A percentile compares a stretch with the other conserved stretches of the same genome.
These are phyloP conservation scores for Pythium insidiosum DNA, from an alignment of 352 stramenopile species.

Conservation along the genomic window DNA sequence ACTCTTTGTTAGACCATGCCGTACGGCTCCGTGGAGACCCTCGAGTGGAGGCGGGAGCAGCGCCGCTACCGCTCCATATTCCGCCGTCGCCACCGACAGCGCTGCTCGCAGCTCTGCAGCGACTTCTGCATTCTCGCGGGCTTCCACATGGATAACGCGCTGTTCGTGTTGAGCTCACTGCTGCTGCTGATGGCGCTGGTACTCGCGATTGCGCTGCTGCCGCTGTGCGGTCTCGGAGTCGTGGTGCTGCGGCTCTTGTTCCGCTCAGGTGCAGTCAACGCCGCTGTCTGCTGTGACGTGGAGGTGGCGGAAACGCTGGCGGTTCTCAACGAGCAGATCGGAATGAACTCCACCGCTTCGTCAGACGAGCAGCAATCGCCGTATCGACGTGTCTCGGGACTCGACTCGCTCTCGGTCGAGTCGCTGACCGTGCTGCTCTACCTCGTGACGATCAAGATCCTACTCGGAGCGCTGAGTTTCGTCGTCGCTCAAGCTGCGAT, in stretches of 20 bases:
- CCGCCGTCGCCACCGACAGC: no score
- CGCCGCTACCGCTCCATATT: not conserved
- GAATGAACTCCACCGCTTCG: not conserved
- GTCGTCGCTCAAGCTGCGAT: no score
- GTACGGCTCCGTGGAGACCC: slow-evolving; percentile 12
- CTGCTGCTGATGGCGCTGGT: slow-evolving; percentile 3
- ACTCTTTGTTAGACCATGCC: slow-evolving; percentile 10
- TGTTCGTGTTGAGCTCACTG: slow-evolving; percentile 2
- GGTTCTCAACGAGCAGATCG: slow-evolving; percentile 3
- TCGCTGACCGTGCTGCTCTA: slow-evolving; percentile 15
- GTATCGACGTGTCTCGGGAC: slow-evolving; percentile 5
- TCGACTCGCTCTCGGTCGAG: slow-evolving; percentile 3
- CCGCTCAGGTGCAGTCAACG: slow-evolving; percentile 5
- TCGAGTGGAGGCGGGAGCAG: no score
- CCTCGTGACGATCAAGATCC: slow-evolving; percentile 16
- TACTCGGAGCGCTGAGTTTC: slow-evolving; percentile 6
- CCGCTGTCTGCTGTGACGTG: slow-evolving; percentile 11
- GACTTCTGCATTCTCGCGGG: slow-evolving; percentile 2
- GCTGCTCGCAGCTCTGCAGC: not conserved
- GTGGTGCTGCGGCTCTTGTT: slow-evolving; percentile 15
- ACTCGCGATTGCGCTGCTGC: slow-evolving; percentile 7
- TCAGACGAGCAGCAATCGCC: not conserved
- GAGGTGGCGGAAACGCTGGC: slow-evolving; percentile 14
- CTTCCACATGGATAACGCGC: slow-evolving; percentile 12
- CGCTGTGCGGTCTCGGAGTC: slow-evolving; percentile 14